Base-by-base conservation (phyloP, 352 stramenopile species). In the Pythium periplocum region DNA sequence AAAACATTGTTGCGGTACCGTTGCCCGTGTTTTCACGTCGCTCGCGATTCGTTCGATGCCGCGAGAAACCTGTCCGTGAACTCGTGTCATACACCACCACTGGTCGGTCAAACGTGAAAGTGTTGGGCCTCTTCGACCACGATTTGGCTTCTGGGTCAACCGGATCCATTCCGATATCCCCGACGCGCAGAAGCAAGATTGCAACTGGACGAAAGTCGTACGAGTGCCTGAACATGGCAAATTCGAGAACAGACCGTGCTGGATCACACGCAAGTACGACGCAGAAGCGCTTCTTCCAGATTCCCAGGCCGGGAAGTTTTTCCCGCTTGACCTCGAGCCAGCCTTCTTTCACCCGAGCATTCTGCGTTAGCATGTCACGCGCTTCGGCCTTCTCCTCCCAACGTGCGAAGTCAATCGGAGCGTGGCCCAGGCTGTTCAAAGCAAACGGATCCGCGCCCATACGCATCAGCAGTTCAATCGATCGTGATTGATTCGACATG, bases 201-300 rank as follows among this genome's bases (percentile, higher is more conserved):
- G 67, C 65, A 12, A 72, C 57, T 3, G 76, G 79, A 11, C 69
- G 50, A 0, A 68, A 35, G 55, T 77, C 62, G 42, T 59, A 54
- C 7, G 71, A 72, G 5, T 69, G 46, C 6, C 53, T 55, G 41
- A 84, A 87, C 26, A 91, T 53, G 36, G 71, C 74, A 7, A 91
- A 52, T 54, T 91, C 80, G 6, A 70, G 67, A 1, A 70, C 53
- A 12, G 67, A 60, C 48, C 52, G 68, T 34, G 78, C 68, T 5
- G 53, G 44, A 35, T 83, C 73, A 49, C 78, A 86, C 17, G 73
- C 68, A 4, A 87, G 48, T 33, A 77, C 58, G 30, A 87, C 72
- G 46, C 66, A 79, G 73, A 74, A 90, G 36, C 80, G 74, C 3
- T 62, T 71, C 55, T 77, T 86, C 79, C 79, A 93, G 37, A 87